Conservation (phyloP, 306 rosid genomes). For the Pyrus communis region DNA sequence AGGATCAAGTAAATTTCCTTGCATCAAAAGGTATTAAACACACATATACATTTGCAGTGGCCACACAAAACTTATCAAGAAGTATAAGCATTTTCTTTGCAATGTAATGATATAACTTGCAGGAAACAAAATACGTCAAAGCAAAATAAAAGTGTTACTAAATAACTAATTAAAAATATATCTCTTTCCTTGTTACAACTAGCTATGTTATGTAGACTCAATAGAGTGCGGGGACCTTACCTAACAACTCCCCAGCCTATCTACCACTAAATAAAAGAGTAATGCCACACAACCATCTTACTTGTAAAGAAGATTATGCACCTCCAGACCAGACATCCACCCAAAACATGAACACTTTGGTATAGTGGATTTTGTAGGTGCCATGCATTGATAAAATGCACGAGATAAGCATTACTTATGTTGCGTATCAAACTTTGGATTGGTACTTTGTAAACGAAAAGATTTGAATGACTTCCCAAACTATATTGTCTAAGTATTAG, state of each 20-base stretch:
- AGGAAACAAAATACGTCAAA: background rate
- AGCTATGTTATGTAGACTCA: background rate
- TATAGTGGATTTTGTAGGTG: background rate
- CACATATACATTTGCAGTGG: background rate
- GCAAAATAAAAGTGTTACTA: background rate
- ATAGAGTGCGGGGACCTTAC: background rate
- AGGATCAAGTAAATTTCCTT: background rate
- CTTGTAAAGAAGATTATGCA: background rate
- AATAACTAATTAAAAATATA: background rate
- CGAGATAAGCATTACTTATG: background rate
- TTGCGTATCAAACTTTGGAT: background rate
- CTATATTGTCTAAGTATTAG: background rate
- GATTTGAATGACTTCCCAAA: background rate
- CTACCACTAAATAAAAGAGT: background rate
- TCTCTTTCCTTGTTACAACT: background rate
- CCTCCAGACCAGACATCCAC: background rate
- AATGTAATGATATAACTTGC: background rate
- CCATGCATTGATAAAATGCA: background rate
- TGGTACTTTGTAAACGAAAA: background rate
- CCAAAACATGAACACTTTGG: background rate
- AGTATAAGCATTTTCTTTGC: background rate
- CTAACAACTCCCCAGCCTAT: background rate
- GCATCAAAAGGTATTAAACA: background rate
- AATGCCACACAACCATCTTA: background rate
- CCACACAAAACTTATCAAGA: background rate